Base-by-base conservation (phyloP, 192 early-diverging fungal species). In the Backusella australiensis region DNA sequence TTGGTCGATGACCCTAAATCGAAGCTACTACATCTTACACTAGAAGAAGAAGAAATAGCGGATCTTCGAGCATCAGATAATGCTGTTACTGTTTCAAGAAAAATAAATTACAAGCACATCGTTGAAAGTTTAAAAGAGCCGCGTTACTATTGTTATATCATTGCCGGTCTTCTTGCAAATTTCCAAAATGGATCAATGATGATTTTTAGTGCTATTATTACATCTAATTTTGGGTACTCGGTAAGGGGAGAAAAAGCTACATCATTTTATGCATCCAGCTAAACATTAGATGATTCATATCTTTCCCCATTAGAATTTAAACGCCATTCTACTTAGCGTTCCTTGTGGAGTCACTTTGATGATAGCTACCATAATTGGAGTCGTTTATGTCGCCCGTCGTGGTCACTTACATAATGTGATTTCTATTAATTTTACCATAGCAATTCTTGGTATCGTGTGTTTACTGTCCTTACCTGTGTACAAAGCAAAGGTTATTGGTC, bases 161-260 rank as follows among this genome's bases (percentile, higher is more conserved):
- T 66, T 23, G 41, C 39, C 34, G 35, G 67, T 19, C 14, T 77
- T 14, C 23, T 77, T 38, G 38, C 23, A 67, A 73, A 73, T 34
- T 53, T 81, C 3, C 72, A 73, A 21, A 81, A 77, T 38, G 80
- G 80, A n/a, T 68, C 67, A 3, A 36, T 80, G 17, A 63, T 44
- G 0, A 73, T 52, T 4, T 80, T 76, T 59, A 53, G 32, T 26
- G 35, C 65, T 8, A 39, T 73, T 17, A 80, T 80, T 26, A 77
- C 59, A 0, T 14, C 38, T 34, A 65, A 65, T 4, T 52, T 80
- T 29, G 79, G 79, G 6, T 80, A 76, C 38, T 56, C 70, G 11
- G 78, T 79, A 71, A 67, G 78, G 9, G 9, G 21, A 59, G 35
- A 36, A 69, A n/a, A 38, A 21, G 5, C 11, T 3, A 34, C 23